phyloP scores from a whole-genome alignment of 1,284 basidiomycete genomes.

The Cryptococcus sp. region DNA sequence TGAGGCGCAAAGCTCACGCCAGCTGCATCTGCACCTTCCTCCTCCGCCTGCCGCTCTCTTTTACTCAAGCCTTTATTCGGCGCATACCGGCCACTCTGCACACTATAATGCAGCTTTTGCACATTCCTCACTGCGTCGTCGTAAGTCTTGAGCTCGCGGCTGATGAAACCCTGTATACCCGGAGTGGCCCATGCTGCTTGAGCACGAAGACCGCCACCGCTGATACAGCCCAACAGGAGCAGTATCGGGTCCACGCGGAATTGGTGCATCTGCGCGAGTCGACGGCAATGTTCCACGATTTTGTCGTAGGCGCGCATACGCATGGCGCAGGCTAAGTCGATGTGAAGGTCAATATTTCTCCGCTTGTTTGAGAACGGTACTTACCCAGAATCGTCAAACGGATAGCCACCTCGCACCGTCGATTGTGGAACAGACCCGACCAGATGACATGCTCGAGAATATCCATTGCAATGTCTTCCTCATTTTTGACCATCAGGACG shows the following conservation, averaged over 20 bases:
- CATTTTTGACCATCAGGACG: slow-evolving; percentile 65
- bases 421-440: slow-evolving; percentile 73
- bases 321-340: slow-evolving; percentile 67
- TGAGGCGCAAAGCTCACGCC: too few relatives aligned
- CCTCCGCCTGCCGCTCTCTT: slow-evolving; percentile 41
- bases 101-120: slow-evolving; percentile 47
- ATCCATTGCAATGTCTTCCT: slow-evolving; percentile 71
- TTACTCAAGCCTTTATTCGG: slow-evolving; percentile 12
- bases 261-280: slow-evolving; percentile 71
- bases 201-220: slow-evolving; percentile 65
- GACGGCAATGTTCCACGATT: slow-evolving; percentile 61
- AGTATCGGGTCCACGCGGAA: slow-evolving; percentile 65
- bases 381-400: slow-evolving; percentile 71
- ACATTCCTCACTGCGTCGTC: slow-evolving; percentile 65
- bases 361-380: slow-evolving; percentile 31
- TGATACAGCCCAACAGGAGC: slow-evolving; percentile 68
- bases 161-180: slow-evolving; percentile 75
- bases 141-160: slow-evolving; percentile 70
- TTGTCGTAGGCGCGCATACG: slow-evolving; percentile 61
- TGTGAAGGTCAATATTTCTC: too few relatives aligned
- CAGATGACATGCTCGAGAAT: slow-evolving; percentile 74
- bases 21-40: slow-evolving; percentile 7
- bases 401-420: slow-evolving; percentile 67
- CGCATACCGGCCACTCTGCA: slow-evolving; percentile 18
- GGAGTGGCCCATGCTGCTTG: slow-evolving; percentile 73